phyloP scores from a whole-genome alignment of 345 rosid genomes.

The Hirschfeldia incana region DNA sequence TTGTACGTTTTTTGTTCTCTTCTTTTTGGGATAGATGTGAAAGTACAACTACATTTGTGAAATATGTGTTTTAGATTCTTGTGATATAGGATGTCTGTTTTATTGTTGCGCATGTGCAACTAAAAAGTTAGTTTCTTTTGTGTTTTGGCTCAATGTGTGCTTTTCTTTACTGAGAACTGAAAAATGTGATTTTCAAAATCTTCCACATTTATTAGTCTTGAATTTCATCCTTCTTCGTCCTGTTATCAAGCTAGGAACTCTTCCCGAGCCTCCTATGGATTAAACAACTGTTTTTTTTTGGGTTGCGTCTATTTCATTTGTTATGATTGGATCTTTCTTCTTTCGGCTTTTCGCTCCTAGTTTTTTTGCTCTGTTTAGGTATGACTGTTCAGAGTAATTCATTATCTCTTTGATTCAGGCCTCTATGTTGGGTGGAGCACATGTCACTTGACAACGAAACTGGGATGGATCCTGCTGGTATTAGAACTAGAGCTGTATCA shows the following conservation, averaged over 20 bases:
- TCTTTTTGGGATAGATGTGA: slow-evolving; percentile 12
- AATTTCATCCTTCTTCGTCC: background rate
- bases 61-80: background rate
- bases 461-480: slow-evolving; percentile 86
- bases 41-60: background rate
- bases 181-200: background rate
- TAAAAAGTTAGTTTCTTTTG: slow-evolving; percentile 9
- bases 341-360: background rate
- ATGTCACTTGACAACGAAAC: slow-evolving; percentile 96
- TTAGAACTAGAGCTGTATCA: slow-evolving; percentile 76
- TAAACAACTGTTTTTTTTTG: background rate
- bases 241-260: slow-evolving; percentile 3
- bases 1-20: background rate
- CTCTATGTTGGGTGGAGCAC: slow-evolving; percentile 95
- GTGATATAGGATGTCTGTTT: background rate
- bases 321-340: background rate
- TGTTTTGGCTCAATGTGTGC: background rate
- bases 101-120: slow-evolving; percentile 8
- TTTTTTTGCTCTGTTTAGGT: slow-evolving; percentile 3
- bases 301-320: background rate
- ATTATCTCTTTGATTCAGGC: slow-evolving; percentile 46
- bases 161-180: background rate
- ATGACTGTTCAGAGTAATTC: background rate
- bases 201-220: background rate
- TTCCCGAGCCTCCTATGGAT: background rate